Base-by-base conservation (phyloP, 148 eudicot genomes). In the Persicaria maculosa region DNA sequence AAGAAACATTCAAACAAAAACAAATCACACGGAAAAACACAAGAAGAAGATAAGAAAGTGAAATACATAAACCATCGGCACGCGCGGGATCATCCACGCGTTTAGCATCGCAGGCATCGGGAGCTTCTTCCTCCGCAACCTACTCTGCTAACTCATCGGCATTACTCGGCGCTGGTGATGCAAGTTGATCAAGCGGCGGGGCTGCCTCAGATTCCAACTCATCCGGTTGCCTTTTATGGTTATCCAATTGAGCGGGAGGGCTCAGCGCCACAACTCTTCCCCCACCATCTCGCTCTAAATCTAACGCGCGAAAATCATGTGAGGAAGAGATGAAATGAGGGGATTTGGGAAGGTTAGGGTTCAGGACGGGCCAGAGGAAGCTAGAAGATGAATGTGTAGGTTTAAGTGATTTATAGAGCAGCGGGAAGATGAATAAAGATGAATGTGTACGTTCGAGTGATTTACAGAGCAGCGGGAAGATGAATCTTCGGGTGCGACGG, bases 161-260 rank as follows among this genome's bases (percentile, higher is more conserved):
- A 11, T 45, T 12, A 25, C 5, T 57, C 1, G 31, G 36, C 15
- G 36, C 8, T n/a, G 12, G 45, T 20, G 36, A 44, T 71, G 78
- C 25, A 55, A 31, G 15, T 40, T 4, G 47, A 48, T 52, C 68
- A 40, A 68, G n/a, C 4, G 75, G 76, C 44, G 80, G 71, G 14
- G 83, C 67, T 14, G 80, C 76, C 46, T 68, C 79, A 16, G 79
- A 77, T 46, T 85, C 97, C 68, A 83, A 74, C 68, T 86, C 97
- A 0, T 86, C 86, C 46, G 79, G 88, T 79, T 89, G 89, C 0
- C 97, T 81, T 78, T 91, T 91, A 70, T 81, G 88, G 72, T 78
- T 82, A 82, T 85, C 84, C 31, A 72, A 7, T 17, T 83, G 69
- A 16, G 77, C 81, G 68, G 81, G 71, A 31, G 80, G 58, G 46